A percentile compares a stretch with the other conserved stretches of the same genome.
Conservation (phyloP, 2,329 filamentous ascomycete species). For the Pseudocercospora crystallina region DNA sequence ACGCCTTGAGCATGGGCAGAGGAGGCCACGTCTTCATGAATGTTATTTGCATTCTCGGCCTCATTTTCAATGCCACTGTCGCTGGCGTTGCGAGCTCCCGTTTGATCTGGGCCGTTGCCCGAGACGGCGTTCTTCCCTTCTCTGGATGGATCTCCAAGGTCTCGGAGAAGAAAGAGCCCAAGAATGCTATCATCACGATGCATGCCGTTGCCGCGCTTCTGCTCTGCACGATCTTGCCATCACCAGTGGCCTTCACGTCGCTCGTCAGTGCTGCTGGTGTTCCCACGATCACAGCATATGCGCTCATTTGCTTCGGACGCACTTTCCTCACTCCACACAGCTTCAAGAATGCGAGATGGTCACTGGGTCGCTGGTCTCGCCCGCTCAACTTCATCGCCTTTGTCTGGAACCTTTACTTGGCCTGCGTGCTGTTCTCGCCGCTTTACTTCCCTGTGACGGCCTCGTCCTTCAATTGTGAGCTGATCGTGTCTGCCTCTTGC, state of each 20-base stretch:
- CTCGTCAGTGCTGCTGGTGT: conserved; percentile 42
- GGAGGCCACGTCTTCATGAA: conserved; percentile 63
- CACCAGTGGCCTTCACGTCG: conserved; percentile 42
- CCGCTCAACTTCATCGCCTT: conserved; percentile 39
- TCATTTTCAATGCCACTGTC: conserved; percentile 59
- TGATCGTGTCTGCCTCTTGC: neutral
- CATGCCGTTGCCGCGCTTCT: conserved; percentile 55
- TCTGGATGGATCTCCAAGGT: conserved; percentile 59
- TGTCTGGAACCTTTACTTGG: conserved; percentile 42
- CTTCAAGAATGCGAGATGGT: conserved; percentile 39
- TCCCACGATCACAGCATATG: conserved; percentile 40
- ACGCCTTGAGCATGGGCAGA: conserved; percentile 56
- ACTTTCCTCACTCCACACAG: conserved; percentile 39
- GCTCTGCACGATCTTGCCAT: conserved; percentile 61
- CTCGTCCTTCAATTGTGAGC: conserved; percentile 36
- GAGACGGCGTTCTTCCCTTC: conserved; percentile 61
- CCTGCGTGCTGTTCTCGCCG: conserved; percentile 40
- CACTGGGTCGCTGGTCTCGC: conserved; percentile 38
- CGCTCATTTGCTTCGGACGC: conserved; percentile 39
- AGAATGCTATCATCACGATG: conserved; percentile 61
- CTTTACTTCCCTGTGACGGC: conserved; percentile 37
- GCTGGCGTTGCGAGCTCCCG: conserved; percentile 60
- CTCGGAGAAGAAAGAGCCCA: conserved; percentile 55
- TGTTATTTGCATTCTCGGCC: conserved; percentile 52
- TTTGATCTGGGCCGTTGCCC: conserved; percentile 63